A percentile compares a stretch with the other conserved stretches of the same genome.
Evolutionary conservation across 164 flowering plant genomes (phyloP).

Genomic region (Stephania cephalantha): DNA sequence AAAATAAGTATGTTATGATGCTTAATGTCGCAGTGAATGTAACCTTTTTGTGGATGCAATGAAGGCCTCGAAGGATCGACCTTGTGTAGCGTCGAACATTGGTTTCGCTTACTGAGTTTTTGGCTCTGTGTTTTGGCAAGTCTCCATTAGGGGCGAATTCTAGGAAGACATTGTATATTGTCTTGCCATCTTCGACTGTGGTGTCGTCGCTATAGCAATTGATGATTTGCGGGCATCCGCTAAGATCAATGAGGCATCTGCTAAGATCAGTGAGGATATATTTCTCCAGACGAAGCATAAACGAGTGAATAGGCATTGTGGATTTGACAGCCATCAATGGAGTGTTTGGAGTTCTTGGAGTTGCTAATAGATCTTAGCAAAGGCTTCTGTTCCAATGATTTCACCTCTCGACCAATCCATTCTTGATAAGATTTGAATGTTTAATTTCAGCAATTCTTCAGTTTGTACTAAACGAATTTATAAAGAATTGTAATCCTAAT

Average conservation of each 20-base stretch:
- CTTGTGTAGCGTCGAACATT: conserved; percentile 35
- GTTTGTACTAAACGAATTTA: too few relatives aligned
- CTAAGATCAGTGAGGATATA: conserved; percentile 29
- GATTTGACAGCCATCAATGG: conserved; percentile 55
- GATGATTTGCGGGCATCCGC: conserved; percentile 34
- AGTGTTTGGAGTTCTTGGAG: conserved; percentile 7
- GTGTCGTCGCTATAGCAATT: conserved; percentile 39
- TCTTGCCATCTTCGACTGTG: conserved; percentile 31
- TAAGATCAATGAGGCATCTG: conserved; percentile 24
- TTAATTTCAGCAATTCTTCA: too few relatives aligned
- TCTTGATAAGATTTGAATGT: neutral
- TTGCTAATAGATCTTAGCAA: conserved; percentile 44
- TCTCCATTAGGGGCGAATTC: conserved; percentile 59
- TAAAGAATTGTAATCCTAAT: neutral
- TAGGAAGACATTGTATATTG: conserved; percentile 43
- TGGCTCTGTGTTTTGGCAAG: conserved; percentile 36
- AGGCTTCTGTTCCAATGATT: conserved; percentile 52
- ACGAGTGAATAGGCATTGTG: conserved; percentile 14
- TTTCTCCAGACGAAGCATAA: conserved; percentile 38
- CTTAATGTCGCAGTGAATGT: conserved; percentile 80
- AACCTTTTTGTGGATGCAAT: conserved; percentile 41
- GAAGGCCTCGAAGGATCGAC: conserved; percentile 40
- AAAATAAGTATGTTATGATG: conserved; percentile 51
- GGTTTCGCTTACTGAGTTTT: conserved; percentile 32
- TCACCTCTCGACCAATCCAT: conserved; percentile 67